These are phyloP conservation scores for Penstemon davidsonii DNA, from an alignment of 257 asterid genomes.

Conservation along the genomic window DNA sequence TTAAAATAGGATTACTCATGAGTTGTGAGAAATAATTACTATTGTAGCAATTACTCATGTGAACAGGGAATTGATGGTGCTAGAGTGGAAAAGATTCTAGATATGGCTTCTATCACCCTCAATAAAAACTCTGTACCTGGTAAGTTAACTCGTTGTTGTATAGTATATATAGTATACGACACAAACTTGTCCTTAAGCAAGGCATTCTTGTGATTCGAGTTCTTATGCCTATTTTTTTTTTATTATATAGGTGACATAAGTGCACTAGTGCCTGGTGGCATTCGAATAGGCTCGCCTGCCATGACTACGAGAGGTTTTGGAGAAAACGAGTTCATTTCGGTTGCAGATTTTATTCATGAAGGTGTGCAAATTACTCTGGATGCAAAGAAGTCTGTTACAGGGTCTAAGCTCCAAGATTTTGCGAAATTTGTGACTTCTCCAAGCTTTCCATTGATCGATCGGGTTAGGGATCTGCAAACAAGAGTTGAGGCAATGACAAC, in stretches of 20 bases:
- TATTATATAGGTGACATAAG: constrained; percentile 74
- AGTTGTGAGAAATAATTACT: too few relatives aligned
- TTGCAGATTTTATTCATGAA: constrained; percentile 85
- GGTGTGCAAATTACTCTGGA: constrained; percentile 79
- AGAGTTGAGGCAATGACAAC: constrained; percentile 79
- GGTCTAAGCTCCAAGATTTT: constrained; percentile 83
- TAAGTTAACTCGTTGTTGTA: constrained; percentile 30
- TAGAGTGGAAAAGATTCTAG: constrained; percentile 88
- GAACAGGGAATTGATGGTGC: constrained; percentile 91
- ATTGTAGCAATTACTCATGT: neutral
- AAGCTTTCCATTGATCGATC: constrained; percentile 58
- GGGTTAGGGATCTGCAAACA: constrained; percentile 52
- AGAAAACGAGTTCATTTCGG: constrained; percentile 60
- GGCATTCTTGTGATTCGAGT: neutral
- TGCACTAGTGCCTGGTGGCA: constrained; percentile 92
- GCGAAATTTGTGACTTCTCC: constrained; percentile 62
- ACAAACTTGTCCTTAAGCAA: neutral
- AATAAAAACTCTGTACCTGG: constrained; percentile 97
- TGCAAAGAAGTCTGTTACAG: constrained; percentile 68
- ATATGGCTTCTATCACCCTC: constrained; percentile 92
- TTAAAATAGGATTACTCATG: too few relatives aligned
- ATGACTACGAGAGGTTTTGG: constrained; percentile 90
- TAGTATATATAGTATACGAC: neutral
- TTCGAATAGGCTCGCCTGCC: constrained; percentile 91
- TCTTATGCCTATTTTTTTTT: constrained; percentile 3